Percentiles rank a stretch among this genome's conserved stretches.
Conservation (phyloP, 192 early-diverging fungal genomes). For the Backusella tuberculispora region DNA sequence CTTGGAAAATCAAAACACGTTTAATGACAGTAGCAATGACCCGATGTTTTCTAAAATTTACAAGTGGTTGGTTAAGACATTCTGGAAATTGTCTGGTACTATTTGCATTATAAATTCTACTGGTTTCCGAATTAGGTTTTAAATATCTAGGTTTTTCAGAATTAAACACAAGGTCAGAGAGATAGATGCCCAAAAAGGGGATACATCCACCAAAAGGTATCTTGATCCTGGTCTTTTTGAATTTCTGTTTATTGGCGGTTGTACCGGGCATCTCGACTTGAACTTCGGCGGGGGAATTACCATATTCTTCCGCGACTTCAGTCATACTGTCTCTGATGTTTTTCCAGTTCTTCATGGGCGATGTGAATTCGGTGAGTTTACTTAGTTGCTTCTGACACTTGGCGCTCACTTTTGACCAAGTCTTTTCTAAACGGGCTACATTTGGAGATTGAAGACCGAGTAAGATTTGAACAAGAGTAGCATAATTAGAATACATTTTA, state of each 20-base stretch:
- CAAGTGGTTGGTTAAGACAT: conserved; percentile 41
- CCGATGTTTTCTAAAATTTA: conserved; percentile 65
- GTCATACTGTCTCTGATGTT: conserved; percentile 62
- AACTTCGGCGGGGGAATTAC: conserved; percentile 46
- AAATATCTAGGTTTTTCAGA: conserved; percentile 51
- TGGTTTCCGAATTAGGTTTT: conserved; percentile 10
- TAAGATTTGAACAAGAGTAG: conserved; percentile 64
- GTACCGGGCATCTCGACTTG: conserved; percentile 38
- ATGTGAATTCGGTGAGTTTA: conserved; percentile 55
- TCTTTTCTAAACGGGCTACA: conserved; percentile 55
- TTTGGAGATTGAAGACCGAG: conserved; percentile 60
- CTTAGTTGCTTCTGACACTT: conserved; percentile 49
- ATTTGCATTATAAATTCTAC: conserved; percentile 20
- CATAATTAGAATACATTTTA: conserved; percentile 61
- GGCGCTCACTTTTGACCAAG: conserved; percentile 54
- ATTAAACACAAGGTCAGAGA: conserved; percentile 63
- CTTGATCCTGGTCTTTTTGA: conserved; percentile 36
- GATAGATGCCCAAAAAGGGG: conserved; percentile 62
- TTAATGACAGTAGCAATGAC: conserved; percentile 62
- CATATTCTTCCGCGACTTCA: conserved; percentile 55
- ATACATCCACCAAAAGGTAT: conserved; percentile 59
- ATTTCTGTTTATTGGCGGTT: conserved; percentile 18
- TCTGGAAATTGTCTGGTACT: not conserved
- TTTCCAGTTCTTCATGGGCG: conserved; percentile 60
- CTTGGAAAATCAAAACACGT: conserved; percentile 57